Conservation (phyloP, 345 rosid genomes). For the Hirschfeldia incana region DNA sequence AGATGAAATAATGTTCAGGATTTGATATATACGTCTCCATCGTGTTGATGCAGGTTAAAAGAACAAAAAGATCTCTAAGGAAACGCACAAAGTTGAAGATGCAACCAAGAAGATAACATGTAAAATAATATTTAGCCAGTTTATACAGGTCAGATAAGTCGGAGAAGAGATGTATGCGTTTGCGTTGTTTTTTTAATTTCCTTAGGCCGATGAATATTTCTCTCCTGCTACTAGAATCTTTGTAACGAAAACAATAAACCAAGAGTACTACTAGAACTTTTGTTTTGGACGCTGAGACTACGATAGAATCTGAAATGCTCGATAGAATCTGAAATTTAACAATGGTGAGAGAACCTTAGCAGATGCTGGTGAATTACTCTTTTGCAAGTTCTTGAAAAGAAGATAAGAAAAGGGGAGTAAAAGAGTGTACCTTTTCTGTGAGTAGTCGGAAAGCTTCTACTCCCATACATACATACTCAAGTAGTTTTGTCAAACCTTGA, state of each 20-base stretch:
- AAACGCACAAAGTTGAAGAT: not conserved
- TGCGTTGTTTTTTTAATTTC: not conserved
- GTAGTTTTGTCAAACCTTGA: not conserved
- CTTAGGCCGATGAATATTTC: not conserved
- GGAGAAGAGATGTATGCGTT: not conserved
- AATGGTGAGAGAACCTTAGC: constrained; percentile 22
- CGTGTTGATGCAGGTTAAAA: constrained; percentile 5
- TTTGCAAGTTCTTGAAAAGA: not conserved
- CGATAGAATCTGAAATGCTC: constrained; percentile 31
- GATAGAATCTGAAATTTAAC: constrained; percentile 28
- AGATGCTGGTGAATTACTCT: not conserved
- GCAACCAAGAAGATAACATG: not conserved
- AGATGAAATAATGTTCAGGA: not conserved
- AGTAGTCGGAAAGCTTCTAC: constrained; percentile 34
- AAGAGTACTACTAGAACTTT: not conserved
- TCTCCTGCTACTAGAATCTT: not conserved
- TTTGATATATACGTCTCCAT: not conserved
- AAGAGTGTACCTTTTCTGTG: constrained; percentile 34
- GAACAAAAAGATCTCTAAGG: not conserved
- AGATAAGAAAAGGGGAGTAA: not conserved
- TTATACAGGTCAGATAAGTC: not conserved
- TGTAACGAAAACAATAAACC: not conserved
- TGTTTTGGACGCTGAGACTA: constrained; percentile 5
- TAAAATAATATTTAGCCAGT: not conserved
- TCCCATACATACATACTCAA: constrained; percentile 27